phyloP scores from a whole-genome alignment of 2,329 filamentous ascomycete genomes.

The Arthrobotrys entomopaga region DNA sequence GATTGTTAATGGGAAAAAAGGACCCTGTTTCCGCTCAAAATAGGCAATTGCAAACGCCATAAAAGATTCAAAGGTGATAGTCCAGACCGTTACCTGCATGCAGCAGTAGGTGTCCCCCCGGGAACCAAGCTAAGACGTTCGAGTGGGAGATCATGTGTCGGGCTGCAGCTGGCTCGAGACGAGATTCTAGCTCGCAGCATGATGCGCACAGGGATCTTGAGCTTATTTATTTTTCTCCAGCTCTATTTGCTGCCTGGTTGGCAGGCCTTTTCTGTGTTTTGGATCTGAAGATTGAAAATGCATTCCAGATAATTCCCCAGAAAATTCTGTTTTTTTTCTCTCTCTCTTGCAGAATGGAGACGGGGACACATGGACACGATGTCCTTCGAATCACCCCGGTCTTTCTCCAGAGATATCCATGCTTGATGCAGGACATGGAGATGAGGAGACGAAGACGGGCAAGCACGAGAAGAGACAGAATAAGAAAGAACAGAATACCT shows the following conservation, averaged over 20 bases:
- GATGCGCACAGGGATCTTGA: slow-evolving; percentile 33
- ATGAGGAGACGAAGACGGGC: too few relatives aligned
- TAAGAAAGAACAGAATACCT: slow-evolving; percentile 14
- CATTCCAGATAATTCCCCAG: slow-evolving; percentile 22
- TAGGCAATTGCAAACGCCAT: slow-evolving; percentile 55
- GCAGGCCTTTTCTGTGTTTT: neutral
- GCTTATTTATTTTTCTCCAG: slow-evolving; percentile 32
- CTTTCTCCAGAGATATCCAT: too few relatives aligned
- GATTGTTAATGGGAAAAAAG: slow-evolving; percentile 35
- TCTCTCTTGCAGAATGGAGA: too few relatives aligned
- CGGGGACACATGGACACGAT: too few relatives aligned
- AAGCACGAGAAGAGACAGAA: neutral
- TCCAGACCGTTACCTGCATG: slow-evolving; percentile 26
- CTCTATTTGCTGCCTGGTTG: slow-evolving; percentile 1
- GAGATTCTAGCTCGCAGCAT: slow-evolving; percentile 19
- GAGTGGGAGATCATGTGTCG: slow-evolving; percentile 44
- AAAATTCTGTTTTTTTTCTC: slow-evolving; percentile 9
- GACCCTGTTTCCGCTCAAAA: slow-evolving; percentile 24
- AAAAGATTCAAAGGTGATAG: slow-evolving; percentile 22
- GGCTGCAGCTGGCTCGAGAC: slow-evolving; percentile 48
- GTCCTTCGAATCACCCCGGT: too few relatives aligned
- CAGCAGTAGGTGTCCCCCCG: slow-evolving; percentile 2
- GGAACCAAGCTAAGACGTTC: neutral
- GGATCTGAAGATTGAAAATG: neutral
- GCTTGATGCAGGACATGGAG: slow-evolving; percentile 36